phyloP scores from a whole-genome alignment of 768 basidiomycete species.

The Tulasnella sp. region DNA sequence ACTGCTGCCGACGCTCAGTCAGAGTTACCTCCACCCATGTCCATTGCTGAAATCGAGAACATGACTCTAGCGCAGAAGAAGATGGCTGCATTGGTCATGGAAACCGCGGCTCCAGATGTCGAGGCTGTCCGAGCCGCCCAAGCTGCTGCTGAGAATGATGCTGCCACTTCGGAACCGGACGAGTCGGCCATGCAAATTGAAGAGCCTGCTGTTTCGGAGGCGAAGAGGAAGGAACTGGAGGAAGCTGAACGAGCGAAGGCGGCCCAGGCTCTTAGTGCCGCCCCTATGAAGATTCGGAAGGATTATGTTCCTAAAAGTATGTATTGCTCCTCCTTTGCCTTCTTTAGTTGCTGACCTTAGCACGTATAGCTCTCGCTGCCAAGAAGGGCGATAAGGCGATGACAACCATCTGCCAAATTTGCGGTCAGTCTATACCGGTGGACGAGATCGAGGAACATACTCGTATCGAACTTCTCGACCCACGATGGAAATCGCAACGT shows the following conservation, averaged over 20 bases:
- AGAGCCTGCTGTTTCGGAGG: conserved; percentile 64
- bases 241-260: conserved; percentile 63
- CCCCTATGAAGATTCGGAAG: conserved; percentile 88
- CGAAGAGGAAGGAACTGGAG: conserved; percentile 55
- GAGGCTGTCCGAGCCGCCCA: conserved; percentile 73
- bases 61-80: conserved; percentile 97
- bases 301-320: conserved; percentile 50
- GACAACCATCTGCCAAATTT: conserved; percentile 84
- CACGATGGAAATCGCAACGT: conserved; percentile 95
- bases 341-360: not conserved
- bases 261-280: conserved; percentile 69
- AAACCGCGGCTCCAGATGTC: conserved; percentile 80
- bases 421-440: conserved; percentile 92
- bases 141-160: conserved; percentile 78
- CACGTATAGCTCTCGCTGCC: conserved; percentile 9
- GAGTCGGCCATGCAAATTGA: conserved; percentile 67
- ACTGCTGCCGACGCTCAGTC: conserved; percentile 84
- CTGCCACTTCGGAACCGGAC: conserved; percentile 55
- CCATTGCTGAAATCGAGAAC: conserved; percentile 84
- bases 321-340: not conserved
- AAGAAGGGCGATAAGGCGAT: conserved; percentile 53
- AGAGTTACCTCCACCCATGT: conserved; percentile 96
- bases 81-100: conserved; percentile 98
- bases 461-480: conserved; percentile 95
- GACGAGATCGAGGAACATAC: conserved; percentile 96